Percentiles rank a stretch among this genome's conserved stretches.
Evolutionary conservation across 2,329 filamentous ascomycete species (phyloP).

Genomic region (Diplodia sapinea): DNA sequence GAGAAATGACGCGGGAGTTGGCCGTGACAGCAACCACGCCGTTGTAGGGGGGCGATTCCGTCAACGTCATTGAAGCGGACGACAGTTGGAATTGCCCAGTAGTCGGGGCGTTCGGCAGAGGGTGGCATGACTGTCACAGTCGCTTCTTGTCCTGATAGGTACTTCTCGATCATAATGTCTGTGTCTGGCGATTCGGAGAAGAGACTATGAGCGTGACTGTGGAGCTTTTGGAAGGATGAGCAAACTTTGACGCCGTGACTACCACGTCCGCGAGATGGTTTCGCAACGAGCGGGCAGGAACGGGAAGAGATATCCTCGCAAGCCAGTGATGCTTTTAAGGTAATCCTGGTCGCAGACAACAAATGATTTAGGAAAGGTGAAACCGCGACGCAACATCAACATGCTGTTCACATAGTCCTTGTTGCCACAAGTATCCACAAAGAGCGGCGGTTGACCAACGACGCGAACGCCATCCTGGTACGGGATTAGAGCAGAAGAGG

Average conservation of each 20-base stretch:
- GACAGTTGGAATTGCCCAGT: slow-evolving; percentile 56
- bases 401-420: slow-evolving; percentile 57
- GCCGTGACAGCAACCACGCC: slow-evolving; percentile 55
- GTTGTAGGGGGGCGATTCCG: slow-evolving; percentile 58
- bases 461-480: slow-evolving; percentile 46
- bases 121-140: slow-evolving; percentile 62
- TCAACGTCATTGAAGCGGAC: slow-evolving; percentile 56
- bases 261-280: slow-evolving; percentile 57
- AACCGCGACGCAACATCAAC: slow-evolving; percentile 45
- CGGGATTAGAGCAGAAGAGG: slow-evolving; percentile 43
- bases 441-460: slow-evolving; percentile 54
- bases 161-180: slow-evolving; percentile 55
- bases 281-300: slow-evolving; percentile 53
- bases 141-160: slow-evolving; percentile 55
- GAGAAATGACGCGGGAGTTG: slow-evolving; percentile 53
- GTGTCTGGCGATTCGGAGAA: slow-evolving; percentile 43
- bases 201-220: slow-evolving; percentile 44
- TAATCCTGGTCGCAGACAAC: too few species aligned
- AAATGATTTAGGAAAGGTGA: slow-evolving; percentile 47
- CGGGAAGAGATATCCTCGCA: background rate
- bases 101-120: slow-evolving; percentile 39
- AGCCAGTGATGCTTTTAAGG: slow-evolving; percentile 20
- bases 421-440: slow-evolving; percentile 59
- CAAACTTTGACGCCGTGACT: slow-evolving; percentile 60
- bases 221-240: slow-evolving; percentile 40